Conservation (phyloP, 257 asterid genomes). For the Solanum stenotomum region DNA sequence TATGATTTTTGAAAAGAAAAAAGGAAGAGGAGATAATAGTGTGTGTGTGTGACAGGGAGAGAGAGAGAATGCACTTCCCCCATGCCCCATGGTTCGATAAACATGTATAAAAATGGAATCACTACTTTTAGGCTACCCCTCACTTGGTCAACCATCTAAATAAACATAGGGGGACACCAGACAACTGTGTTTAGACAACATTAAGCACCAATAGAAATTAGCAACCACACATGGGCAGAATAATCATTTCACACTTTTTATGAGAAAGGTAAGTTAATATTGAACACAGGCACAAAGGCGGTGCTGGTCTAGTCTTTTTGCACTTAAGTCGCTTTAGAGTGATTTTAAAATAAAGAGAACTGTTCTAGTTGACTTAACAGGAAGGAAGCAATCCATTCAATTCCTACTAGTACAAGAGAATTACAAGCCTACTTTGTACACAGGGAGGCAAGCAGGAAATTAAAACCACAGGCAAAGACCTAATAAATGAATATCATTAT, state of each 20-base stretch:
- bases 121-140: not conserved
- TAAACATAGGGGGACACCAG: not conserved
- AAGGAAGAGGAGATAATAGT: not conserved
- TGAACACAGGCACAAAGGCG: not conserved
- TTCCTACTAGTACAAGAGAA: not conserved
- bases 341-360: not conserved
- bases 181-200: not conserved
- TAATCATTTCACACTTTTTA: not conserved
- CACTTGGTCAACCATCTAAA: not conserved
- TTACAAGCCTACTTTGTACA: not conserved
- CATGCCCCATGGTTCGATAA: not conserved
- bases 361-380: not conserved
- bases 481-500: not conserved
- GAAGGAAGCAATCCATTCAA: not conserved
- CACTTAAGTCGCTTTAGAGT: not conserved
- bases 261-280: not conserved
- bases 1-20: not conserved
- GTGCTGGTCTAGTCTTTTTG: not conserved
- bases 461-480: not conserved
- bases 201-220: not conserved
- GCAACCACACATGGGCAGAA: not conserved
- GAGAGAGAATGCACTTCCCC: not conserved
- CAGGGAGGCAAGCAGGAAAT: not conserved
- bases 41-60: not conserved
- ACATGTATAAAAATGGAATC: not conserved